These are phyloP conservation scores for Mycosphaerella sp. DNA, from an alignment of 2,329 filamentous ascomycete genomes.

Conservation along the genomic window DNA sequence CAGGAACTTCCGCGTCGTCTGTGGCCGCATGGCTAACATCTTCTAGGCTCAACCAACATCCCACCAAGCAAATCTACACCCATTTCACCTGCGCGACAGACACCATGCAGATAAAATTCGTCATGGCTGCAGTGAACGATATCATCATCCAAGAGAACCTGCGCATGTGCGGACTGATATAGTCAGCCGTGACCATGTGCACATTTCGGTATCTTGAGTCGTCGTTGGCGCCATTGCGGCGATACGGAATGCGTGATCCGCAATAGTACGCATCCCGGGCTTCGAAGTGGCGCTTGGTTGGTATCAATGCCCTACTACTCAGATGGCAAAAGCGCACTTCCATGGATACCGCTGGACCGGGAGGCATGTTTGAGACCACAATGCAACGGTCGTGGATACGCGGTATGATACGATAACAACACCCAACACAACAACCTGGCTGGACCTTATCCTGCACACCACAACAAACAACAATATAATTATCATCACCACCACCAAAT, in stretches of 20 bases:
- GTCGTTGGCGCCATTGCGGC: slow-evolving; percentile 4
- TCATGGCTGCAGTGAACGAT: slow-evolving; percentile 99
- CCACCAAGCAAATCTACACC: slow-evolving; percentile 99
- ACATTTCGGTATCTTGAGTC: neutral
- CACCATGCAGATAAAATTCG: slow-evolving; percentile 97
- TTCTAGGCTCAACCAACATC: slow-evolving; percentile 77
- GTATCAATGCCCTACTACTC: neutral
- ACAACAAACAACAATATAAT: neutral
- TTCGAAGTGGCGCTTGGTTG: neutral
- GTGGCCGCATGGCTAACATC: slow-evolving; percentile 15
- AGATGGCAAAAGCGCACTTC: neutral
- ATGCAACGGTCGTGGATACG: neutral
- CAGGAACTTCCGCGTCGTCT: neutral
- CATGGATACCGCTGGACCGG: slow-evolving; percentile 4
- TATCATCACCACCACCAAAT: too few species aligned
- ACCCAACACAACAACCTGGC: neutral
- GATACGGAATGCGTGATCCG: slow-evolving; percentile 9
- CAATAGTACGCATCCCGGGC: slow-evolving; percentile 15
- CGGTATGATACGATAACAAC: neutral
- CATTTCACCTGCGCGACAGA: slow-evolving; percentile 99
- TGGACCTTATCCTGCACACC: neutral
- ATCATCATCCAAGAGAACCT: slow-evolving; percentile 99
- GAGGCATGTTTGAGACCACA: neutral
- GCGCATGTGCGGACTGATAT: slow-evolving; percentile 93
- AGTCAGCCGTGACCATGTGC: slow-evolving; percentile 31